Conservation (phyloP, 2,329 filamentous ascomycete genomes). For the Calonectria henricotiae region DNA sequence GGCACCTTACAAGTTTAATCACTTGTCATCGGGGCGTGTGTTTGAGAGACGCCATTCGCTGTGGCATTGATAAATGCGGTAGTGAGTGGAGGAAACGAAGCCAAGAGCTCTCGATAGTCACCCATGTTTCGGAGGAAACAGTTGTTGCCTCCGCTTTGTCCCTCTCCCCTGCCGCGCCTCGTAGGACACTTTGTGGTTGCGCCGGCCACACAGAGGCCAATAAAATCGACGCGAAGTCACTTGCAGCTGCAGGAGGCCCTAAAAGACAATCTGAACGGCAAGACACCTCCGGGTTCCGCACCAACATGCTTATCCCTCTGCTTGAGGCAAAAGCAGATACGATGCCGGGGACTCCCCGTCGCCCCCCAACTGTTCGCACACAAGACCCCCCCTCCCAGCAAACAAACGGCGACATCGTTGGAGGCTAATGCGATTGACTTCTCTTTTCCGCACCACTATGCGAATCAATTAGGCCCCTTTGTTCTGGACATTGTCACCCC, state of each 20-base stretch:
- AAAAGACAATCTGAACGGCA: conserved; percentile 21
- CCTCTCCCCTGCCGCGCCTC: conserved; percentile 9
- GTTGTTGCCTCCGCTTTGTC: conserved; percentile 19
- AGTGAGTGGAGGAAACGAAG: conserved; percentile 5
- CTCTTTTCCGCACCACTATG: neutral
- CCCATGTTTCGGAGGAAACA: neutral
- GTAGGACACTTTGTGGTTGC: conserved; percentile 10
- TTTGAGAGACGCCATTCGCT: neutral
- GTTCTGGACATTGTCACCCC: neutral
- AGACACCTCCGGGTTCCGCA: conserved; percentile 22
- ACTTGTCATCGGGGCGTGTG: neutral
- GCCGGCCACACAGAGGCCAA: conserved; percentile 13
- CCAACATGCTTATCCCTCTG: conserved; percentile 18
- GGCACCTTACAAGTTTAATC: conserved; percentile 3
- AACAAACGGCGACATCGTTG: neutral
- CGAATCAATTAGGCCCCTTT: neutral
- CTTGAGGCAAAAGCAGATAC: conserved; percentile 14
- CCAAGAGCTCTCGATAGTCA: neutral
- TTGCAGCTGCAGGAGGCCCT: conserved; percentile 26
- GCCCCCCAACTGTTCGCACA: neutral
- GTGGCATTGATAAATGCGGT: neutral
- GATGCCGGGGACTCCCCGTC: conserved; percentile 8
- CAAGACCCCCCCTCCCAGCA: neutral
- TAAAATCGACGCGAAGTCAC: conserved; percentile 14
- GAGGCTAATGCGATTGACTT: too few species aligned